Evolutionary conservation across 352 stramenopile genomes (phyloP), one percentile per base, ranked within the genome.

Genomic region (Phytophthora megakarya): DNA sequence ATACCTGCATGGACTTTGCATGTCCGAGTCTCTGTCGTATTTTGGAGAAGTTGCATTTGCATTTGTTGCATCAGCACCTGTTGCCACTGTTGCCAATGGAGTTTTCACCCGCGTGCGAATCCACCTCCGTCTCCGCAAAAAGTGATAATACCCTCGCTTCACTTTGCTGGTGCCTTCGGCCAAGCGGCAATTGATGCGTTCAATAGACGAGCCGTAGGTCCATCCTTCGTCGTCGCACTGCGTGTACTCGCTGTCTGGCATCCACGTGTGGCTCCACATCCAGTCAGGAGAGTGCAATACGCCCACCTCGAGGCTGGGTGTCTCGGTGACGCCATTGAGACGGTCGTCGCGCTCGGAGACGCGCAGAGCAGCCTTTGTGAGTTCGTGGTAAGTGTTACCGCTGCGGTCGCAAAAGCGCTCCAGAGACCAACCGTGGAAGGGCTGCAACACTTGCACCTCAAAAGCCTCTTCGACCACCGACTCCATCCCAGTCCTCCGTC

Each of bases 171-270:
- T 92, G 35, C 87, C 87, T 38, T 91, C 79, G 1, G 87, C 87
- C 6, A 96, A 57, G 2, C 83, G 82, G 23, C 82, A 84, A 70
- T 94, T 96, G 52, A 96, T 94, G 25, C 85, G 78, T 33, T 75
- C 75, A 49, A 96, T 89, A 21, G 84, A 92, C 28, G 84, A 92
- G 56, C 87, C 87, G 71, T 96, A 96, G 47, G 75, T 83, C 87
- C 87, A 96, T 32, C 84, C 85, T 66, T 96, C 84, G 37, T 92
- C 81, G 43, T 95, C 86, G 56, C 86, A 93, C 62, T 89, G 75
- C 44, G 85, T 89, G 61, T 92, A 95, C 53, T 90, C 80, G 40
- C 75, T 65, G 43, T 93, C 86, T 8, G 76, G 73, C 19, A 90
- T 67, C 86, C 86, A 95, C 12, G 72, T 68, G 55, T 93, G 83